phyloP scores from a whole-genome alignment of 164 flowering plant genomes.

The Piper betle region DNA sequence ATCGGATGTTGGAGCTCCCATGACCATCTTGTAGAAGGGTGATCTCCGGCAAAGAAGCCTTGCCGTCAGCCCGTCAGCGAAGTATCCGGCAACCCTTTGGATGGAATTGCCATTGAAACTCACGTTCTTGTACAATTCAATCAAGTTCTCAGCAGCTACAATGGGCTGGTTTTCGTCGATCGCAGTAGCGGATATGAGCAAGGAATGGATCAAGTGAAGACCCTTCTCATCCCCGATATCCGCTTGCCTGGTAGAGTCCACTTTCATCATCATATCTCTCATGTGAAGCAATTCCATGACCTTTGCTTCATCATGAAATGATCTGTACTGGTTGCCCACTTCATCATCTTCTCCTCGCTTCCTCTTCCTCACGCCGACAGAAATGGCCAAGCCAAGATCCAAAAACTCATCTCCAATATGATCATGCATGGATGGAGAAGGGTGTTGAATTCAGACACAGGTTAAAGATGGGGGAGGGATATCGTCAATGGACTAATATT shows the following conservation, averaged over 20 bases:
- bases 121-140: constrained; percentile 32
- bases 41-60: constrained; percentile 43
- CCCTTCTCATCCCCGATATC: constrained; percentile 32
- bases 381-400: constrained; percentile 34
- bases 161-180: constrained; percentile 27
- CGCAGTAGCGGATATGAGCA: constrained; percentile 46
- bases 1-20: constrained; percentile 37
- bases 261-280: constrained; percentile 42
- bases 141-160: constrained; percentile 28
- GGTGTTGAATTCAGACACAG: not conserved
- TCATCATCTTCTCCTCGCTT: constrained; percentile 11
- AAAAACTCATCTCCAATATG: constrained; percentile 31
- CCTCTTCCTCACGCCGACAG: constrained; percentile 12
- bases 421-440: constrained; percentile 20
- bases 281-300: constrained; percentile 36
- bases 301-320: constrained; percentile 31
- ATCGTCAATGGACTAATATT: too few species aligned
- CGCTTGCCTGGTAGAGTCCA: constrained; percentile 19
- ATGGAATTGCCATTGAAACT: constrained; percentile 45
- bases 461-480: not conserved
- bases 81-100: constrained; percentile 59
- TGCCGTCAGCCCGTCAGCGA: constrained; percentile 50
- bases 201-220: constrained; percentile 46
- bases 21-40: constrained; percentile 44
- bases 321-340: constrained; percentile 9